Conservation (phyloP, 306 rosid species). For the Echinosophora koreensis region DNA sequence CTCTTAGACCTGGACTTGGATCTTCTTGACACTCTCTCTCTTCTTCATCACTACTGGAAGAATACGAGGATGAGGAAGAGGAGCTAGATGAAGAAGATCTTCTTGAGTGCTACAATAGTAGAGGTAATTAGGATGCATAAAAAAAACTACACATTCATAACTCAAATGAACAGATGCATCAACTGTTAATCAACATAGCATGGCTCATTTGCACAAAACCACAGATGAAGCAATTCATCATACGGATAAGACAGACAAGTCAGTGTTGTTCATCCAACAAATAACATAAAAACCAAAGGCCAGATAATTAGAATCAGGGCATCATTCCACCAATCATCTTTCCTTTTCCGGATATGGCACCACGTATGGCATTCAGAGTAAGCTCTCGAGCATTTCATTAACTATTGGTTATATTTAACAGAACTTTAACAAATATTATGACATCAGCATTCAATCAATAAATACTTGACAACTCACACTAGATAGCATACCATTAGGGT, state of each 20-base stretch:
- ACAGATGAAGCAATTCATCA: background rate
- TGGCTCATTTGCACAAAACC: background rate
- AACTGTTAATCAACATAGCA: constrained; percentile 7
- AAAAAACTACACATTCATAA: constrained; percentile 10
- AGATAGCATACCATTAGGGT: background rate
- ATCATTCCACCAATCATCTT: background rate
- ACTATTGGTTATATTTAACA: too few relatives aligned
- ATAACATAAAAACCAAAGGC: constrained; percentile 14
- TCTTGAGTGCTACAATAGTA: constrained; percentile 75
- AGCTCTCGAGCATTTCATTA: background rate
- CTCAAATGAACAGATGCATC: constrained; percentile 13
- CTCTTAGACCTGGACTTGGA: constrained; percentile 88
- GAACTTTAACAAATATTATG: too few relatives aligned
- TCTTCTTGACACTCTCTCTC: constrained; percentile 75
- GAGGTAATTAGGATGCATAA: constrained; percentile 29
- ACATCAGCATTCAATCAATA: background rate
- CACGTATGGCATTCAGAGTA: background rate
- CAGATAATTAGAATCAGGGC: background rate
- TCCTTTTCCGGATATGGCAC: background rate
- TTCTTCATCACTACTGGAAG: constrained; percentile 75
- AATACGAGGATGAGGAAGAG: constrained; percentile 69
- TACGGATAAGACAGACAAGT: background rate
- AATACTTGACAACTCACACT: background rate
- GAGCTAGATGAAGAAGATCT: constrained; percentile 81
- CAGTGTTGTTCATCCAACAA: constrained; percentile 12